Percentiles rank a stretch among this genome's conserved stretches.
Conservation (phyloP, 192 early-diverging fungal species). For the Umbelopsis vinacea region DNA sequence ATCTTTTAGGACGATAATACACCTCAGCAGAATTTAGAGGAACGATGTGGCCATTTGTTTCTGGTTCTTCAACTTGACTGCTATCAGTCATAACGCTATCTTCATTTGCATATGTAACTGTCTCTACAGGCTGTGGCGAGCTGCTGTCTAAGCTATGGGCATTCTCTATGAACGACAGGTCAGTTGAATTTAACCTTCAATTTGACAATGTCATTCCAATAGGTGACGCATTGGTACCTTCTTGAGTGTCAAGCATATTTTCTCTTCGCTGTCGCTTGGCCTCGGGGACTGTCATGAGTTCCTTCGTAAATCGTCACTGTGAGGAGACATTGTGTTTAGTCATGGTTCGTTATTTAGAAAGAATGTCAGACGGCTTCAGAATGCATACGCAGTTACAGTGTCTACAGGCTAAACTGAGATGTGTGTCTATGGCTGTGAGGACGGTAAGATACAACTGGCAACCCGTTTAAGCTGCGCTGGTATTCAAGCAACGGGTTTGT, state of each 20-base stretch:
- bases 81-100: slow-evolving; percentile 7
- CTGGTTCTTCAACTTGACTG: not conserved
- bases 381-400: slow-evolving; percentile 19
- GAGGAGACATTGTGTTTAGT: not conserved
- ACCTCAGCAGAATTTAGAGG: slow-evolving; percentile 23
- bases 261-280: slow-evolving; percentile 25
- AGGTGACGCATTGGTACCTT: not conserved
- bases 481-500: not conserved
- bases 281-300: slow-evolving; percentile 24
- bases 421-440: slow-evolving; percentile 4
- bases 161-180: not conserved
- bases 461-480: not conserved
- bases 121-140: not conserved
- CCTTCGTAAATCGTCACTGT: slow-evolving; percentile 12
- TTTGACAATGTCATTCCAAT: not conserved
- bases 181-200: not conserved
- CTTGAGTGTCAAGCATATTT: slow-evolving; percentile 17
- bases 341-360: not conserved
- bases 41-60: slow-evolving; percentile 6
- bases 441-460: slow-evolving; percentile 1
- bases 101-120: not conserved
- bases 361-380: not conserved
- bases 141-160: not conserved
- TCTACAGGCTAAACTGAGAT: slow-evolving; percentile 21
- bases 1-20: not conserved